Conservation (phyloP, 1,284 basidiomycete genomes). For the Cerrena zonata region DNA sequence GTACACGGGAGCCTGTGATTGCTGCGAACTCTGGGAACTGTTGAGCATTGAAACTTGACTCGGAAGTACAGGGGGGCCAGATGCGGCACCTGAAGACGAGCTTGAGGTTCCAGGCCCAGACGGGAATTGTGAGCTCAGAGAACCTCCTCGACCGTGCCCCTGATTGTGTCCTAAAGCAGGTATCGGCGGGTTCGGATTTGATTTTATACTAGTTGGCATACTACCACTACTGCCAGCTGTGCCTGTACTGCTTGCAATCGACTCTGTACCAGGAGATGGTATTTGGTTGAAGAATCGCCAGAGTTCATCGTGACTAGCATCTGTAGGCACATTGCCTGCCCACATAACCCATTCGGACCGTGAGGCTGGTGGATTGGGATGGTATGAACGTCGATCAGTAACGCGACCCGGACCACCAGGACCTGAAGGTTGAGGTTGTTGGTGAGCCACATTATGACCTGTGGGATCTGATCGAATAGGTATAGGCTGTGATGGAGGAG, state of each 20-base stretch:
- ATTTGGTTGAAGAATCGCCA: constrained; percentile 71
- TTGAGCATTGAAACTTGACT: neutral
- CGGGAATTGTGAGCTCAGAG: no score
- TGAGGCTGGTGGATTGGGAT: constrained; percentile 62
- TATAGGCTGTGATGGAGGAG: neutral
- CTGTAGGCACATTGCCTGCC: constrained; percentile 83
- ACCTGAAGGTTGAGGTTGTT: neutral
- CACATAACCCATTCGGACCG: constrained; percentile 95
- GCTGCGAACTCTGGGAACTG: neutral
- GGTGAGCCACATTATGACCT: neutral
- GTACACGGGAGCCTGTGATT: constrained; percentile 14
- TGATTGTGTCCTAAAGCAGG: neutral
- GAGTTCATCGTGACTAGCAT: constrained; percentile 83
- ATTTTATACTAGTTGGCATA: neutral
- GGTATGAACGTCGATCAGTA: constrained; percentile 30
- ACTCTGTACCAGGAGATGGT: constrained; percentile 4
- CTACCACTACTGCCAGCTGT: neutral
- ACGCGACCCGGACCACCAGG: neutral
- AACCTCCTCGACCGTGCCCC: neutral
- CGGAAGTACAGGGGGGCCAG: neutral
- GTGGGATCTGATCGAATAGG: neutral
- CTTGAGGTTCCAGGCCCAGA: neutral
- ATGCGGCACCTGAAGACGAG: constrained; percentile 1
- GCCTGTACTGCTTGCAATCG: neutral
- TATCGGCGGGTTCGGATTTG: neutral